Evolutionary conservation across 176 grass and related monocot genomes (phyloP).

Genomic region (Avena insularis): DNA sequence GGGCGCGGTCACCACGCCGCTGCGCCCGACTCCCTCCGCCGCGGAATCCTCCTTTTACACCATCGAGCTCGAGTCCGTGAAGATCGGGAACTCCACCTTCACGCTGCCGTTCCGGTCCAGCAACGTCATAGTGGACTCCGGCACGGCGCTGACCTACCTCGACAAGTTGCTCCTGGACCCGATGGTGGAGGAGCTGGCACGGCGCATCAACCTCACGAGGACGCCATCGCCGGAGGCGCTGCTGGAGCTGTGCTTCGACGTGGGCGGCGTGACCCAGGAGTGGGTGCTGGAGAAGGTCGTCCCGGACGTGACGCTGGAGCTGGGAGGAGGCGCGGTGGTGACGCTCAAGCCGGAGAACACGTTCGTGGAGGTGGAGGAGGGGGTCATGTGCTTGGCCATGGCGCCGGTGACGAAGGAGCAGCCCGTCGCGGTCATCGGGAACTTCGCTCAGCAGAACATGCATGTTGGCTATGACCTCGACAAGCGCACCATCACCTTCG

Average conservation of each 20-base stretch:
- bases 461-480: no score
- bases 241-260: conserved; percentile 60
- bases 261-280: not conserved
- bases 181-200: conserved; percentile 41
- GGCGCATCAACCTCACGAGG: conserved; percentile 28
- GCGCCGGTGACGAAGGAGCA: not conserved
- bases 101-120: not conserved
- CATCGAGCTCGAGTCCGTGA: conserved; percentile 37
- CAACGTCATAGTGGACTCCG: conserved; percentile 64
- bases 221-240: conserved; percentile 37
- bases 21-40: not conserved
- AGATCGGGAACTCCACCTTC: no score
- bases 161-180: conserved; percentile 3
- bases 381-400: conserved; percentile 49
- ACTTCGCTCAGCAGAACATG: conserved; percentile 18
- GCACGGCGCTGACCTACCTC: conserved; percentile 56
- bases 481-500: not conserved
- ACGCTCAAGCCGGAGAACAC: conserved; percentile 50
- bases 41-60: conserved; percentile 46
- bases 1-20: not conserved
- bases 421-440: conserved; percentile 53
- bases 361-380: conserved; percentile 28
- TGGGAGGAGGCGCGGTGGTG: conserved; percentile 43
- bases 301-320: conserved; percentile 54
- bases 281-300: not conserved